Evolutionary conservation across 306 rosid species (phyloP), one percentile per base, ranked within the genome.

Genomic region (Rubus idaeus): DNA sequence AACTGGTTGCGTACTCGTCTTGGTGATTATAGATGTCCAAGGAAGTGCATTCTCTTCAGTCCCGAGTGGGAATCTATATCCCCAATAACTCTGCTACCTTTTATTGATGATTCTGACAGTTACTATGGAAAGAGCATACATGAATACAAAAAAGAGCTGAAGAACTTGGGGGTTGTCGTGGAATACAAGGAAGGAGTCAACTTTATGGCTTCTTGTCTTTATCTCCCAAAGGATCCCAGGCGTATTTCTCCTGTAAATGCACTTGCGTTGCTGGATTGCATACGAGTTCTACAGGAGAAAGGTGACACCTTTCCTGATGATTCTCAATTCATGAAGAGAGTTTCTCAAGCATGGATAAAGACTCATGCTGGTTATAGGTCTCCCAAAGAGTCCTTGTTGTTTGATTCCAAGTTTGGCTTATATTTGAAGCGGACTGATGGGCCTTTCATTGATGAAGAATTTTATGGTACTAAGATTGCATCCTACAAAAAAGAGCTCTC

Each of bases 271-370:
- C 77, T 92, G 72, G 79, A 84, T 18, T 88, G 92, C 81, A 77
- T 89, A 52, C 80, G 70, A 12, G 61, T 61, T 41, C 75, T 73
- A 17, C 6, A 78, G 39, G 69, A 76, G 50, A 39, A 30, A 13
- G 71, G 4, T 11, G 53, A 70, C 64, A 1, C 65, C 23, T 63
- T 86, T 56, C 74, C 84, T 1, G 91, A 78, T 0, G 83, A 50
- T 50, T 84, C 84, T 42, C 5, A 8, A 65, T 30, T 30, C 35
- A 39, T 10, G 8, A 35, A 73, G 45, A 80, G 53, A 57, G 70
- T 90, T 67, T 88, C 91, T 8, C n/a, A 3, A 60, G 45, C 74
- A 21, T 92, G 96, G 96, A 78, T 92, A 78, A 90, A 83, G 90
- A 92, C 97, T 3, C 56, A 78, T 75, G 75, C 53, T 75, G 96